These are phyloP conservation scores for Backusella westeae DNA, from an alignment of 192 early-diverging fungal genomes.

Conservation along the genomic window DNA sequence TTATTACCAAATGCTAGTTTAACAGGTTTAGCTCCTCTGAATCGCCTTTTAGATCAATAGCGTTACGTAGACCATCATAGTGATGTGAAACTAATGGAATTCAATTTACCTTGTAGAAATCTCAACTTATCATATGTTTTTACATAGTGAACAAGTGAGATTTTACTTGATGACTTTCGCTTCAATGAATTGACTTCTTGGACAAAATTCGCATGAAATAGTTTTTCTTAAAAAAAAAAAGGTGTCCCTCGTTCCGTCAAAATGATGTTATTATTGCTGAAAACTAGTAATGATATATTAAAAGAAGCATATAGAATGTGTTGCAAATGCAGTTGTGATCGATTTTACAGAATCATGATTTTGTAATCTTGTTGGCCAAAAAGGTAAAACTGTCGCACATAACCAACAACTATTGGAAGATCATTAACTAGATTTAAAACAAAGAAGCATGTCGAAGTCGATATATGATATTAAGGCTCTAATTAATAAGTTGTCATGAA, in stretches of 20 bases:
- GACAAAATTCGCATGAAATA: too few species aligned
- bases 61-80: neutral
- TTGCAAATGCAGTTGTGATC: neutral
- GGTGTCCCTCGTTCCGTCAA: neutral
- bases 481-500: neutral
- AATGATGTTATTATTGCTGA: neutral
- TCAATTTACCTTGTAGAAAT: neutral
- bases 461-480: neutral
- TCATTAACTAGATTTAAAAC: neutral
- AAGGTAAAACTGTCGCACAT: too few species aligned
- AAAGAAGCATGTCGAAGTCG: neutral
- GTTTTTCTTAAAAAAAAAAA: too few species aligned
- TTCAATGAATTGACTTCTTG: too few species aligned
- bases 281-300: neutral
- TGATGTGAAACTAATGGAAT: neutral
- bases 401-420: neutral
- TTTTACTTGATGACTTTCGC: too few species aligned
- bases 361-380: neutral
- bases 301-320: neutral
- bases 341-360: neutral
- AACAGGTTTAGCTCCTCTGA: neutral
- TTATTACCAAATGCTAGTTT: neutral
- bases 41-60: neutral
- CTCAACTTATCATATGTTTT: too few species aligned
- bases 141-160: too few species aligned